Evolutionary conservation across 2,329 filamentous ascomycete genomes (phyloP).

Genomic region (Ceratocystiopsis sp.): DNA sequence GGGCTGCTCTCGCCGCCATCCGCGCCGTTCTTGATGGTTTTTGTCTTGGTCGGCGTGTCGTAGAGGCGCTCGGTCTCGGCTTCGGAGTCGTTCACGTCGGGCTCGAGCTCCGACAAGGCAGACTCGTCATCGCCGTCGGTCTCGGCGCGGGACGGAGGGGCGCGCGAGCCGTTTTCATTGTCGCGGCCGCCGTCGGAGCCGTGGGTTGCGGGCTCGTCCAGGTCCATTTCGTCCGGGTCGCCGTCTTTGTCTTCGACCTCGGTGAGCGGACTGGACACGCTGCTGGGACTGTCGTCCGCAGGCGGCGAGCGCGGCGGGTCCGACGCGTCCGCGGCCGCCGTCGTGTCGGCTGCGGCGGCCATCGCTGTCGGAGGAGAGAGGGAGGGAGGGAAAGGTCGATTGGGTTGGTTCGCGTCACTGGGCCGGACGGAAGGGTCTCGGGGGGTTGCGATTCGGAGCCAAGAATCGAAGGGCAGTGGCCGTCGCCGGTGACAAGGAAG

Average conservation of each 20-base stretch:
- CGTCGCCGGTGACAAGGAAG: background rate
- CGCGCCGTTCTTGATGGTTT: constrained; percentile 15
- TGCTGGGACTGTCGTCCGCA: constrained; percentile 44
- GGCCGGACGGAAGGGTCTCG: background rate
- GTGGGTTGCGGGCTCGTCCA: constrained; percentile 19
- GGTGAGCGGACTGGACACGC: constrained; percentile 77
- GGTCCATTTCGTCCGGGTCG: constrained; percentile 46
- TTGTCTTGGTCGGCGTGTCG: constrained; percentile 54
- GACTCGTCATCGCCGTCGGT: constrained; percentile 19
- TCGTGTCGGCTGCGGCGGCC: constrained; percentile 23
- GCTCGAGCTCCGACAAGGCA: constrained; percentile 35
- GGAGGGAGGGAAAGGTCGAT: background rate
- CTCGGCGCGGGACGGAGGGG: constrained; percentile 4
- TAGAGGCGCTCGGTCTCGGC: constrained; percentile 90
- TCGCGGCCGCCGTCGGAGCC: constrained; percentile 9
- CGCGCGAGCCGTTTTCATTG: constrained; percentile 6
- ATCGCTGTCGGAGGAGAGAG: constrained; percentile 19
- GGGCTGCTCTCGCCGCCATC: constrained; percentile 28
- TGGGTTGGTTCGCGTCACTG: background rate
- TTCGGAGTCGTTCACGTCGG: constrained; percentile 48
- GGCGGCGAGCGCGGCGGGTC: constrained; percentile 30
- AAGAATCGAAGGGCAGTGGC: background rate
- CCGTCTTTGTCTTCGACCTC: constrained; percentile 71
- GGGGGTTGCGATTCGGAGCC: background rate
- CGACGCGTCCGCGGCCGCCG: constrained; percentile 29